These are phyloP conservation scores for Neurospora tetrasperma DNA, from an alignment of 495 filamentous ascomycete genomes.

Conservation along the genomic window DNA sequence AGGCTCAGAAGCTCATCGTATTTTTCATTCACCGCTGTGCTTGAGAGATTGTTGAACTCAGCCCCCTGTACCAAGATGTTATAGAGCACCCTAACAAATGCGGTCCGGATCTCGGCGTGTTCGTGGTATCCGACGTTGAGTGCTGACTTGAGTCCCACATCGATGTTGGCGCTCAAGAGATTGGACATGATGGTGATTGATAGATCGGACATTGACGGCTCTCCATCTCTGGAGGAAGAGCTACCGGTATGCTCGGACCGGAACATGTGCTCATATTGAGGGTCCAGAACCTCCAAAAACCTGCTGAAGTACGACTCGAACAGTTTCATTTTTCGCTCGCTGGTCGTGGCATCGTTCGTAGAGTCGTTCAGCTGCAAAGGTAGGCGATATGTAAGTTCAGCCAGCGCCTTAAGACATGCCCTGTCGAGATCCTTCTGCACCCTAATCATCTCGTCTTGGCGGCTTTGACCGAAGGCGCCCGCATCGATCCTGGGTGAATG, in stretches of 20 bases:
- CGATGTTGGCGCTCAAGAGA: conserved; percentile 56
- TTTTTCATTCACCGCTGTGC: conserved; percentile 53
- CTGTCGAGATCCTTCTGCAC: conserved; percentile 53
- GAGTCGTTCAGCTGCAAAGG: conserved; percentile 54
- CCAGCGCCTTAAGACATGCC: conserved; percentile 49
- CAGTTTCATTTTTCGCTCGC: conserved; percentile 53
- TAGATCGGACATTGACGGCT: conserved; percentile 43
- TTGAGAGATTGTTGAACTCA: conserved; percentile 55
- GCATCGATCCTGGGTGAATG: conserved; percentile 27
- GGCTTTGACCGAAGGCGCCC: conserved; percentile 11
- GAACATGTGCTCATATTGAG: conserved; percentile 37
- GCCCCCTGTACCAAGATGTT: conserved; percentile 59
- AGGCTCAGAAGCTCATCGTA: conserved; percentile 52
- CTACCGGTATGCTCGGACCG: conserved; percentile 29
- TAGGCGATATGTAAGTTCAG: conserved; percentile 51
- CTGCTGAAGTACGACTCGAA: conserved; percentile 58
- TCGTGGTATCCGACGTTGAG: conserved; percentile 57
- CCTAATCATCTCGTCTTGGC: conserved; percentile 41
- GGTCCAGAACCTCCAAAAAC: conserved; percentile 50
- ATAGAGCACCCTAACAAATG: conserved; percentile 55
- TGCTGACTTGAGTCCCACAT: conserved; percentile 56
- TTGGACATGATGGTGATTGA: conserved; percentile 56
- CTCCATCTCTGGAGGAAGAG: conserved; percentile 31
- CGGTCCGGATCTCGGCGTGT: conserved; percentile 54
- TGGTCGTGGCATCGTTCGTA: conserved; percentile 49